Conservation (phyloP, 1,139 yeast genomes). For the Debaryomyces fabryi region DNA sequence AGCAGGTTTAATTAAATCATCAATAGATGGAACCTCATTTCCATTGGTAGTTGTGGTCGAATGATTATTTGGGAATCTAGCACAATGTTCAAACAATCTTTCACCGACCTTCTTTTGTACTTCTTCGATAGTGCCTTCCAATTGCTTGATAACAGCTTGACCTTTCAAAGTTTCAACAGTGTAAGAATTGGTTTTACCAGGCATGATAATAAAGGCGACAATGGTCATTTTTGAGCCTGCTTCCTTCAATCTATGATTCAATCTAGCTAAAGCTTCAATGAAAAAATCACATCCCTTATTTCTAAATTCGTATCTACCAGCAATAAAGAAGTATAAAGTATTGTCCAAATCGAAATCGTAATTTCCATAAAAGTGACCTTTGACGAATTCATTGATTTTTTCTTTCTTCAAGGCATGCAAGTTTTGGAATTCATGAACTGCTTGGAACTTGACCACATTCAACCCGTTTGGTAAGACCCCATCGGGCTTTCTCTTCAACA, state of each 20-base stretch:
- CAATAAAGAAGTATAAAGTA: conserved; percentile 91
- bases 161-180: conserved; percentile 96
- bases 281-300: conserved; percentile 97
- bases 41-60: conserved; percentile 60
- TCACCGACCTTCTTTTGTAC: conserved; percentile 88
- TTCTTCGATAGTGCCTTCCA: conserved; percentile 86
- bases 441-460: conserved; percentile 93
- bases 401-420: conserved; percentile 90
- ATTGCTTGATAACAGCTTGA: conserved; percentile 91
- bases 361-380: conserved; percentile 97
- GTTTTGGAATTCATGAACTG: conserved; percentile 97
- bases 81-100: conserved; percentile 88
- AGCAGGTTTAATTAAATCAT: conserved; percentile 82
- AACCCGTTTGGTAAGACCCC: conserved; percentile 97
- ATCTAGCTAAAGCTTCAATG: conserved; percentile 88
- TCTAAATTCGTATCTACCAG: conserved; percentile 96
- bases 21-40: conserved; percentile 60
- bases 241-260: conserved; percentile 83
- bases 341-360: conserved; percentile 93
- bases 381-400: conserved; percentile 88
- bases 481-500: conserved; percentile 93
- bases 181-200: conserved; percentile 90
- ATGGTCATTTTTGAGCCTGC: conserved; percentile 86
- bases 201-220: conserved; percentile 98
- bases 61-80: conserved; percentile 66